Percentiles rank a stretch among this genome's conserved stretches.
Evolutionary conservation across 306 rosid genomes (phyloP).

Genomic region (Dryas octopetala): DNA sequence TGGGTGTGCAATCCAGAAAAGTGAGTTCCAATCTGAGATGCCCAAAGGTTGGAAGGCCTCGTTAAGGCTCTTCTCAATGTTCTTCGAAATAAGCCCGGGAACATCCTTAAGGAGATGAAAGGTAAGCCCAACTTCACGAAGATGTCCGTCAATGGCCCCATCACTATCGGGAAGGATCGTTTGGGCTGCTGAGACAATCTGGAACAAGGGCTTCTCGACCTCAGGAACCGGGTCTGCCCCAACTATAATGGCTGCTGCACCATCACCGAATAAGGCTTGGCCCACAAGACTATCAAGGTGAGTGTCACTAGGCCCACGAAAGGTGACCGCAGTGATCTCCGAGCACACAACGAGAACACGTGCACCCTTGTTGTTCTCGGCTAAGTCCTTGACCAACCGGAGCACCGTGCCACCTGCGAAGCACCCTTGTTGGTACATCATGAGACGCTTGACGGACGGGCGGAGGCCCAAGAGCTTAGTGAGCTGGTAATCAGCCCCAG

Average conservation of each 20-base stretch:
- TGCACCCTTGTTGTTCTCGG: constrained; percentile 53
- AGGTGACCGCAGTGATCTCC: constrained; percentile 48
- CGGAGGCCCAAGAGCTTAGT: constrained; percentile 65
- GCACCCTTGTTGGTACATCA: constrained; percentile 74
- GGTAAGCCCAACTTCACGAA: constrained; percentile 57
- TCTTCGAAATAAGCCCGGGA: constrained; percentile 53
- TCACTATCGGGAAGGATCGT: constrained; percentile 64
- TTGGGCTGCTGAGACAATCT: constrained; percentile 55
- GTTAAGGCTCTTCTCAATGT: constrained; percentile 39
- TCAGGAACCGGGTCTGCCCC: constrained; percentile 54
- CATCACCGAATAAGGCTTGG: constrained; percentile 56
- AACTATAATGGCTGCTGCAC: constrained; percentile 50
- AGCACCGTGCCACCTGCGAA: constrained; percentile 59
- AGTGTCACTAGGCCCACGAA: constrained; percentile 49
- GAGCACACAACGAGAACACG: constrained; percentile 57
- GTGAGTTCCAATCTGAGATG: constrained; percentile 51
- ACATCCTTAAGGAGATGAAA: constrained; percentile 54
- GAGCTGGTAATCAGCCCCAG: constrained; percentile 66
- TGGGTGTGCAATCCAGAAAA: constrained; percentile 57
- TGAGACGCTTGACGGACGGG: constrained; percentile 58
- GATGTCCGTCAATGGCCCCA: constrained; percentile 58
- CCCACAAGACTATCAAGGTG: constrained; percentile 57
- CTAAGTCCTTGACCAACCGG: constrained; percentile 51
- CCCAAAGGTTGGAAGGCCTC: constrained; percentile 54
- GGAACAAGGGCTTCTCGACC: constrained; percentile 51